phyloP scores from a whole-genome alignment of 768 basidiomycete species.

The Tricholoma flavovirens region DNA sequence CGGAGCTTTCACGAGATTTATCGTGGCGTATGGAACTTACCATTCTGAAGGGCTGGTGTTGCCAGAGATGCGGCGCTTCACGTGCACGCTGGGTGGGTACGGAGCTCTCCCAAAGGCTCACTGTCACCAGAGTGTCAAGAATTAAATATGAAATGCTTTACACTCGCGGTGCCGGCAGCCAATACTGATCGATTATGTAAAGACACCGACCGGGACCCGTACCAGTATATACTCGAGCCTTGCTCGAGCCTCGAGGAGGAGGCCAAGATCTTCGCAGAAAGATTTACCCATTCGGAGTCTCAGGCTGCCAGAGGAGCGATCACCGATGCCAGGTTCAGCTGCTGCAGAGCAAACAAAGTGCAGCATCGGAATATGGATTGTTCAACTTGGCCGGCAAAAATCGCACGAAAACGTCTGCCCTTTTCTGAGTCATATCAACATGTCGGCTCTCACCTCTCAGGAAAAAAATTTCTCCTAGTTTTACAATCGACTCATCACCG shows the following conservation, averaged over 20 bases:
- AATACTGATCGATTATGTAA: conserved; percentile 46
- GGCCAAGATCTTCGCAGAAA: conserved; percentile 38
- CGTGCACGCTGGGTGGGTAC: conserved; percentile 58
- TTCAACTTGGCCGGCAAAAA: conserved; percentile 43
- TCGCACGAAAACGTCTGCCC: conserved; percentile 40
- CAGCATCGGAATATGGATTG: conserved; percentile 57
- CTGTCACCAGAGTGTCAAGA: conserved; percentile 64
- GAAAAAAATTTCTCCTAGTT: conserved; percentile 51
- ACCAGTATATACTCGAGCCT: too few relatives aligned
- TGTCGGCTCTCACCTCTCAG: conserved; percentile 45
- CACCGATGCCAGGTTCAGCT: conserved; percentile 34
- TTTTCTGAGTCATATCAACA: conserved; percentile 48
- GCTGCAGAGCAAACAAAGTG: conserved; percentile 44
- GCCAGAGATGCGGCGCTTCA: conserved; percentile 54
- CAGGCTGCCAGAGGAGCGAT: conserved; percentile 17
- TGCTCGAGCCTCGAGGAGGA: conserved; percentile 45
- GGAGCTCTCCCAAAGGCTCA: conserved; percentile 48
- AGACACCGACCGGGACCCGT: too few relatives aligned
- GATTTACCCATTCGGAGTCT: conserved; percentile 31
- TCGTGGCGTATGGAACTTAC: background rate
- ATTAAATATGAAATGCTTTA: conserved; percentile 60
- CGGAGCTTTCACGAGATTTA: conserved; percentile 9
- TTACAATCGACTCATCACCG: conserved; percentile 33
- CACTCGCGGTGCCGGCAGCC: conserved; percentile 70
- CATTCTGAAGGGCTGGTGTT: conserved; percentile 43